Conservation (phyloP, 805 yeast genomes). For the Zygotorulaspora chibaensis region DNA sequence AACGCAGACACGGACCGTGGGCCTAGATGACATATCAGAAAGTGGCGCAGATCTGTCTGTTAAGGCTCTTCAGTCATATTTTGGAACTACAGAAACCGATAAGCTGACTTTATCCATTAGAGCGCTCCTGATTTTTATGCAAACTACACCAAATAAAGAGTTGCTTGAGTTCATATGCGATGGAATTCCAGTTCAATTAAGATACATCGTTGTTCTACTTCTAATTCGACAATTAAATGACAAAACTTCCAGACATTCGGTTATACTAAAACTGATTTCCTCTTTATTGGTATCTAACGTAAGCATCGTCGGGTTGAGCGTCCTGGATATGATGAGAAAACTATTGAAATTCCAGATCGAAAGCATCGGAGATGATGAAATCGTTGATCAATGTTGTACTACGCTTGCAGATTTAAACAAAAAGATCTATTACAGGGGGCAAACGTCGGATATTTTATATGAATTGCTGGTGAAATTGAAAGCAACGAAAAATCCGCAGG, state of each 20-base stretch:
- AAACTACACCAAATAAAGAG: slow-evolving; percentile 33
- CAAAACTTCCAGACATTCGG: slow-evolving; percentile 16
- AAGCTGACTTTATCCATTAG: slow-evolving; percentile 57
- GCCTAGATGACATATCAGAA: slow-evolving; percentile 25
- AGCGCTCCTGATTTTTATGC: slow-evolving; percentile 46
- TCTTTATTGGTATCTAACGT: slow-evolving; percentile 71
- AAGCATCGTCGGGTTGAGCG: slow-evolving; percentile 82
- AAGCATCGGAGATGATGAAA: slow-evolving; percentile 21
- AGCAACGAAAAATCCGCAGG: slow-evolving; percentile 23
- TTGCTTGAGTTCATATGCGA: slow-evolving; percentile 62
- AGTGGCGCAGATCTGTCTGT: slow-evolving; percentile 33
- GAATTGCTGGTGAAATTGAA: slow-evolving; percentile 51
- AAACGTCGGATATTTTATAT: slow-evolving; percentile 72
- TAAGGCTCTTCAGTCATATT: slow-evolving; percentile 51
- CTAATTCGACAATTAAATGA: slow-evolving; percentile 36
- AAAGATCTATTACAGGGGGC: slow-evolving; percentile 83
- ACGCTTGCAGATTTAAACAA: slow-evolving; percentile 68
- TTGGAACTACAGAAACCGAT: slow-evolving; percentile 56
- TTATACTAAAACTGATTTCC: slow-evolving; percentile 44
- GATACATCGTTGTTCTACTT: slow-evolving; percentile 60
- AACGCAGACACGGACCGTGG: slow-evolving; percentile 29
- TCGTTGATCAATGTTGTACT: slow-evolving; percentile 45
- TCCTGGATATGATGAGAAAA: slow-evolving; percentile 68
- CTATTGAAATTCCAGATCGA: slow-evolving; percentile 47
- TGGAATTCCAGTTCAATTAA: slow-evolving; percentile 75